These are phyloP conservation scores for Blastomyces emzantsi DNA, from an alignment of 2,329 filamentous ascomycete species.

Conservation along the genomic window DNA sequence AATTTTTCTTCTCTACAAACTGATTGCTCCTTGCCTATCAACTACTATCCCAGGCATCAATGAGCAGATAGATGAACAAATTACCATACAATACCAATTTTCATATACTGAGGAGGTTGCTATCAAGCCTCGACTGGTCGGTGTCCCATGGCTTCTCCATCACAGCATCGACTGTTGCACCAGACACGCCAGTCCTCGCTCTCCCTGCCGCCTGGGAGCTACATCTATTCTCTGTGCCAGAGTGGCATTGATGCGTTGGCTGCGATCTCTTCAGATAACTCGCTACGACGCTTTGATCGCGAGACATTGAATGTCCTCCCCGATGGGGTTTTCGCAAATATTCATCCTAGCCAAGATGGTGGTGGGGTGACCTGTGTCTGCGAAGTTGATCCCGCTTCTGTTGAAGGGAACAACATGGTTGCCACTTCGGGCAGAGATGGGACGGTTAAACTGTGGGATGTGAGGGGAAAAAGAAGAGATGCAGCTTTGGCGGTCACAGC, in stretches of 20 bases:
- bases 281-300: conserved; percentile 35
- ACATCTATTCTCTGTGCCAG: conserved; percentile 35
- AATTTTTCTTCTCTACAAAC: background rate
- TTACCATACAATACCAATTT: background rate
- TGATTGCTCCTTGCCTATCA: background rate
- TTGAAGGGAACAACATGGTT: conserved; percentile 17
- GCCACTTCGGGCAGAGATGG: conserved; percentile 30
- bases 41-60: background rate
- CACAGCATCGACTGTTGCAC: conserved; percentile 12
- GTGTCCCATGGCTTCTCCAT: conserved; percentile 8
- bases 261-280: conserved; percentile 40
- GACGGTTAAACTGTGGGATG: conserved; percentile 36
- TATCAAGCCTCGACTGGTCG: background rate
- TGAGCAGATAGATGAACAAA: background rate
- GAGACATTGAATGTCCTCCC: conserved; percentile 25
- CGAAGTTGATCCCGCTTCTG: conserved; percentile 4
- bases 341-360: conserved; percentile 22
- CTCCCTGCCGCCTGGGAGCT: conserved; percentile 32
- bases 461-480: conserved; percentile 23
- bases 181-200: conserved; percentile 25
- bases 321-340: conserved; percentile 13
- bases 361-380: conserved; percentile 33
- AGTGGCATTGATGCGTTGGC: conserved; percentile 28
- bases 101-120: background rate
- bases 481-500: conserved; percentile 29